Conservation (phyloP, 2,329 filamentous ascomycete genomes). For the Colletotrichum noveboracense region DNA sequence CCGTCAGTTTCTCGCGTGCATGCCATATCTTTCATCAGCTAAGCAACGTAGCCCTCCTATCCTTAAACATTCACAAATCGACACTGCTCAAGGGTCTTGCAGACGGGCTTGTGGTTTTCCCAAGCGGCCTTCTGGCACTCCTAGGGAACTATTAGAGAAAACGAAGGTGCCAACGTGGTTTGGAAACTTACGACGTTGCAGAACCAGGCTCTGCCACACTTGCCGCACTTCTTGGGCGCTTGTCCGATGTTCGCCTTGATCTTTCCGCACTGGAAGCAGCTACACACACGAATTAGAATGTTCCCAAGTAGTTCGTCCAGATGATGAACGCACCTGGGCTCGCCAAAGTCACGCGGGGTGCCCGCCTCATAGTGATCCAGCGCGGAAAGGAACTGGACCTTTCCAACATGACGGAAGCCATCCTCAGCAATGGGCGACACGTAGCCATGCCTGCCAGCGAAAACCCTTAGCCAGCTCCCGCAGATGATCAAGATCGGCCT, state of each 20-base stretch:
- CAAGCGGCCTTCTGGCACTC: background rate
- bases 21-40: background rate
- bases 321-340: conserved; percentile 14
- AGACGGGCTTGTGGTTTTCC: background rate
- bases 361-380: conserved; percentile 26
- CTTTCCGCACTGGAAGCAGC: conserved; percentile 29
- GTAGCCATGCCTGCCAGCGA: conserved; percentile 2
- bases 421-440: background rate
- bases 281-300: background rate
- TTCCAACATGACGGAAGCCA: conserved; percentile 23
- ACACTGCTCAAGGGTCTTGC: background rate
- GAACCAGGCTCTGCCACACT: conserved; percentile 22
- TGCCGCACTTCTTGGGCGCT: conserved; percentile 1
- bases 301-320: background rate
- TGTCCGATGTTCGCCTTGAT: conserved; percentile 16
- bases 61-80: background rate
- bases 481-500: conserved; percentile 24
- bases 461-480: conserved; percentile 18
- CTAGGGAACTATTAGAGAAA: background rate
- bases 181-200: conserved; percentile 19
- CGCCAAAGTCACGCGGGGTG: conserved; percentile 19
- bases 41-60: background rate
- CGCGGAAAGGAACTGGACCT: conserved; percentile 25
- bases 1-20: background rate
- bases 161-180: background rate